These are phyloP conservation scores for Dentipellis sp. DNA, from an alignment of 768 basidiomycete species.

Conservation along the genomic window DNA sequence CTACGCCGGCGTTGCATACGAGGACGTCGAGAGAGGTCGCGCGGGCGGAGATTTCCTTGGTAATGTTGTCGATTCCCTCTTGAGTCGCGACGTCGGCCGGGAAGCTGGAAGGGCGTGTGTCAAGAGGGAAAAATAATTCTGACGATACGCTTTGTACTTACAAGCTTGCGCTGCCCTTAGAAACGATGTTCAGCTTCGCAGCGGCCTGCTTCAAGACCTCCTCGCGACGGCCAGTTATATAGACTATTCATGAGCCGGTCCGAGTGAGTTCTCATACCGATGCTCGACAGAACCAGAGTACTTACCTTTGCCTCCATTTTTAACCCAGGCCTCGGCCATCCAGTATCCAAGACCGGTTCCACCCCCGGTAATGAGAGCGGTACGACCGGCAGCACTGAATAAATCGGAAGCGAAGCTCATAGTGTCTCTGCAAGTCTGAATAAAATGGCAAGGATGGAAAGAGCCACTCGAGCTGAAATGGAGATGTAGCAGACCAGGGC, in stretches of 20 bases:
- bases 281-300: too few relatives aligned
- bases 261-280: too few relatives aligned
- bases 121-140: conserved; percentile 40
- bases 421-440: too few relatives aligned
- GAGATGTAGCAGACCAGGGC: too few relatives aligned
- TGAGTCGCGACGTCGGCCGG: conserved; percentile 50
- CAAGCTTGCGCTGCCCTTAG: conserved; percentile 4
- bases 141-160: too few relatives aligned
- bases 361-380: conserved; percentile 67
- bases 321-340: conserved; percentile 73
- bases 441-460: too few relatives aligned
- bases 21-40: conserved; percentile 68
- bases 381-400: conserved; percentile 56
- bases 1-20: conserved; percentile 66
- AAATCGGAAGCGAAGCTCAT: conserved; percentile 17
- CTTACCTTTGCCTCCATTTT: conserved; percentile 82
- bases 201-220: conserved; percentile 54
- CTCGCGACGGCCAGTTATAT: conserved; percentile 36
- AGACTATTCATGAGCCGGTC: too few relatives aligned
- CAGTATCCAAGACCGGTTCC: conserved; percentile 70
- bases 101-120: conserved; percentile 69
- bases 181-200: conserved; percentile 32
- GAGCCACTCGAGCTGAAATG: too few relatives aligned
- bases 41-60: conserved; percentile 41
- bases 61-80: too few relatives aligned